Evolutionary conservation across 306 rosid genomes (phyloP), one percentile per base, ranked within the genome.

Genomic region (Oxytropis ochrocephala): DNA sequence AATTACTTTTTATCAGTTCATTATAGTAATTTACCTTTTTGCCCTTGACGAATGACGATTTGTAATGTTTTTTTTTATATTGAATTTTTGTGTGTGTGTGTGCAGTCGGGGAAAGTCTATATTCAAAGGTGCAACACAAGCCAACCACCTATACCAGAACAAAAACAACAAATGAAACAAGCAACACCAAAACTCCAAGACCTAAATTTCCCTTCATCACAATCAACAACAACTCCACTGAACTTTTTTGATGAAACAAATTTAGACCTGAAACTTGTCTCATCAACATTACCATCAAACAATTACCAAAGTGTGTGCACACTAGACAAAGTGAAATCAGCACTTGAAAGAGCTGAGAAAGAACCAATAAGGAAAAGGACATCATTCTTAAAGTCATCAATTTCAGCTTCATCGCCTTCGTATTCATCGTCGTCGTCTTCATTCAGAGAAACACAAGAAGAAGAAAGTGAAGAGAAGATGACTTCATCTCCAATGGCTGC

Each of bases 91-190:
- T 38, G 12, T 55, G 13, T 55, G 13, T 82, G 27, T 5, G 3
- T 80, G 81, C 92, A 95, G 99, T 91, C 97, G 53, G 99, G 99
- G 68, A 91, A 87, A 69, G 95, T 95, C 21, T 89, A 89, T 78
- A 70, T 95, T 11, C 92, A 95, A 63, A 85, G 79, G 55, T 84
- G 88, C 76, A 77, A 79, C 67, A 58, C 87, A 65, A 63, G 67
- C 24, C 59, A 85, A 11, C 74, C 71, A 36, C 32, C 72, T 12
- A 46, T 24, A 8, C 38, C 85, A 9, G 88, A 88, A 11, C 71
- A 79, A 5, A 82, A 82, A 11, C 51, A 52, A 17, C 79, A 83
- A 49, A 47, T 50, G 75, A 83, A 83, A 52, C 58, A 65, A 69
- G 44, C 83, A 64, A 74, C 77, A 17, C 76, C 96, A 69, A 83